Evolutionary conservation across 345 rosid genomes (phyloP).

Genomic region (Eutrema japonicum): DNA sequence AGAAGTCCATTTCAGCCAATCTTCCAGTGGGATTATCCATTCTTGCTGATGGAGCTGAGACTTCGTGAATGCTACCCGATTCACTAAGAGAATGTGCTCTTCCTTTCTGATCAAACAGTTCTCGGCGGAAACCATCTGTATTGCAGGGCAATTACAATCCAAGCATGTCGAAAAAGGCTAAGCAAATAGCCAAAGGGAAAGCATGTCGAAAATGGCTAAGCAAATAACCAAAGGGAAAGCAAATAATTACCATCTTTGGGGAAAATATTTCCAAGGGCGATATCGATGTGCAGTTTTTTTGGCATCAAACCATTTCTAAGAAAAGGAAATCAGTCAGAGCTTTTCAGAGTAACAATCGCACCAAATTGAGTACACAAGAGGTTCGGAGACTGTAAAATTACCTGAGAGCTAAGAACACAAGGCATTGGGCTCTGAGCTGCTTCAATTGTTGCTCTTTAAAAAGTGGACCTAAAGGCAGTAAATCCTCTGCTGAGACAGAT

Average conservation of each 20-base stretch:
- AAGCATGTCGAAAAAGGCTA: not conserved
- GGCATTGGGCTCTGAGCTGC: constrained; percentile 97
- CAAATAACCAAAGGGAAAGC: constrained; percentile 15
- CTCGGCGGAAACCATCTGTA: constrained; percentile 60
- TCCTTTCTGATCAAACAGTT: constrained; percentile 55
- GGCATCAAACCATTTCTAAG: constrained; percentile 78
- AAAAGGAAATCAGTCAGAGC: constrained; percentile 26
- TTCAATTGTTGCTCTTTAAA: constrained; percentile 90
- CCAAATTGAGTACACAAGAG: constrained; percentile 21
- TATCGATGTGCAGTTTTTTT: constrained; percentile 84
- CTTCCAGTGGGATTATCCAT: constrained; percentile 58
- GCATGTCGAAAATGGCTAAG: constrained; percentile 3
- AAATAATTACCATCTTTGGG: constrained; percentile 68
- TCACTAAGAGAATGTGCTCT: constrained; percentile 53
- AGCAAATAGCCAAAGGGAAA: not conserved
- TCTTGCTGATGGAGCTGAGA: constrained; percentile 52
- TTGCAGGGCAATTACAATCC: constrained; percentile 45
- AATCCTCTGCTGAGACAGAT: constrained; percentile 57
- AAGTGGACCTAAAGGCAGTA: constrained; percentile 56
- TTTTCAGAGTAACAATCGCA: not conserved
- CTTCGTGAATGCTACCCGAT: constrained; percentile 52
- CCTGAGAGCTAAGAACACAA: constrained; percentile 91
- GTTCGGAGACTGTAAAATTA: constrained; percentile 38
- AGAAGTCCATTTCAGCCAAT: constrained; percentile 54
- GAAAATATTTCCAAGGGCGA: constrained; percentile 75